These are phyloP conservation scores for Mycothermus thermophilus DNA, from an alignment of 495 filamentous ascomycete species.

Conservation along the genomic window DNA sequence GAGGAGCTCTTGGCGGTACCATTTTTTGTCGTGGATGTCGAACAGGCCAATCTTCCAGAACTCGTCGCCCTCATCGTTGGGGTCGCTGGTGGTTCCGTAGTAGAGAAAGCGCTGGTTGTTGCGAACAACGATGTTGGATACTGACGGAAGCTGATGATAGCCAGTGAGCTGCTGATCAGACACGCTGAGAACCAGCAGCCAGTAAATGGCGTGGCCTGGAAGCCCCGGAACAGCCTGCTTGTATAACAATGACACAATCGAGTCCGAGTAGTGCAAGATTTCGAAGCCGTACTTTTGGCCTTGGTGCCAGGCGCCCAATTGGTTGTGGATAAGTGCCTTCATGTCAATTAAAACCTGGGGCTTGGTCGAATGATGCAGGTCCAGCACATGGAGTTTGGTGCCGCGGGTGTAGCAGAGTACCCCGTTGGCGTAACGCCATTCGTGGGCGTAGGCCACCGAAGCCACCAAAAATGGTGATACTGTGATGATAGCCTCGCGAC, in stretches of 20 bases:
- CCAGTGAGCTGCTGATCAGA: constrained; percentile 27
- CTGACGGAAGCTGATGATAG: constrained; percentile 29
- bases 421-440: constrained; percentile 51
- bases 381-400: constrained; percentile 45
- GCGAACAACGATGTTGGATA: constrained; percentile 50
- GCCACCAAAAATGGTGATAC: constrained; percentile 48
- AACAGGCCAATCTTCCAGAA: constrained; percentile 50
- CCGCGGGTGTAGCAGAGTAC: constrained; percentile 46
- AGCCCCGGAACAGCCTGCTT: constrained; percentile 22
- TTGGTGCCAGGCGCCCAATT: constrained; percentile 15
- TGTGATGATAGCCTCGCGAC: constrained; percentile 46
- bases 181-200: constrained; percentile 48
- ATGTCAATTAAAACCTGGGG: constrained; percentile 48
- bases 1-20: constrained; percentile 29
- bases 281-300: constrained; percentile 36
- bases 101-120: constrained; percentile 52
- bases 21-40: constrained; percentile 26
- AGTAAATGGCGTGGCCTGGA: constrained; percentile 18
- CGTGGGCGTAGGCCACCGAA: constrained; percentile 44
- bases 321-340: constrained; percentile 26
- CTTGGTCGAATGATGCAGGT: constrained; percentile 39
- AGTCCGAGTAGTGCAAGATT: constrained; percentile 47
- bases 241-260: constrained; percentile 45
- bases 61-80: constrained; percentile 35
- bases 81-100: constrained; percentile 47